Percentiles rank a stretch among this genome's conserved stretches.
phyloP scores from a whole-genome alignment of 2,329 filamentous ascomycete species.

The Monilinia laxa region DNA sequence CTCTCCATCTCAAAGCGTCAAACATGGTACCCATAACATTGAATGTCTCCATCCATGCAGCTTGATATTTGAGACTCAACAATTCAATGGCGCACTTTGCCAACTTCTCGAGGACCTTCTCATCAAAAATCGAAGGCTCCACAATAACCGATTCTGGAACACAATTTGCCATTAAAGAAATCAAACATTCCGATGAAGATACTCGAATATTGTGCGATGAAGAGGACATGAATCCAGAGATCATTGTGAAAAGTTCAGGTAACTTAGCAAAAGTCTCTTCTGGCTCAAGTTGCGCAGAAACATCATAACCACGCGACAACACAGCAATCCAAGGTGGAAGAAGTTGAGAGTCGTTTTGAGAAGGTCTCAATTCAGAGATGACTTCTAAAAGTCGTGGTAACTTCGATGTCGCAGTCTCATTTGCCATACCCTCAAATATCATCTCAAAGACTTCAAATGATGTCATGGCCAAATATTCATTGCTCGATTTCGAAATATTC shows the following conservation, averaged over 20 bases:
- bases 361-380: conserved; percentile 86
- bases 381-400: conserved; percentile 85
- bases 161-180: conserved; percentile 90
- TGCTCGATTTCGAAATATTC: conserved; percentile 83
- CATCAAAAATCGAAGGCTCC: conserved; percentile 88
- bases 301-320: conserved; percentile 89
- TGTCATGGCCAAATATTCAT: conserved; percentile 94
- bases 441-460: conserved; percentile 97
- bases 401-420: conserved; percentile 83
- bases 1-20: conserved; percentile 80
- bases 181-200: conserved; percentile 90
- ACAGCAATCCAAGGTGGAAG: conserved; percentile 97
- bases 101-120: conserved; percentile 82
- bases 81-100: conserved; percentile 71
- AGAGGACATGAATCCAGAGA: conserved; percentile 79
- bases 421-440: conserved; percentile 89
- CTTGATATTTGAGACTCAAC: conserved; percentile 86
- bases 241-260: conserved; percentile 77
- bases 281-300: conserved; percentile 82
- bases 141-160: conserved; percentile 79
- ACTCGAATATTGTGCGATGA: conserved; percentile 90
- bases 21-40: conserved; percentile 85
- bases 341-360: conserved; percentile 89
- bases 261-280: conserved; percentile 91
- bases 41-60: conserved; percentile 93